A percentile compares a stretch with the other conserved stretches of the same genome.
phyloP scores from a whole-genome alignment of 177 flowering plant genomes.

The Vitis hybrid region DNA sequence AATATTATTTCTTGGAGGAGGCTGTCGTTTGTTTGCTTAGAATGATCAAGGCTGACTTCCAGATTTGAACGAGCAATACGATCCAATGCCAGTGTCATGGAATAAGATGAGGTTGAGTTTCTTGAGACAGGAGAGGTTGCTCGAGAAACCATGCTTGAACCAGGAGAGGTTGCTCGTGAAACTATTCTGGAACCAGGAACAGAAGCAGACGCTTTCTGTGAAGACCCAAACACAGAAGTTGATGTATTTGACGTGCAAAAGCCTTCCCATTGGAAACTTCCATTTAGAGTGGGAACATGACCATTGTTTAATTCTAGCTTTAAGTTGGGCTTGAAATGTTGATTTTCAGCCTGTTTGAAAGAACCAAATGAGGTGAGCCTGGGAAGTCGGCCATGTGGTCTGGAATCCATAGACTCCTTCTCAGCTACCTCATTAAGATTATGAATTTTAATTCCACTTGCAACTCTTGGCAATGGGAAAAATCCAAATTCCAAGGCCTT shows the following conservation, averaged over 20 bases:
- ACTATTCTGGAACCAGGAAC: constrained; percentile 34
- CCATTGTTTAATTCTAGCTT: constrained; percentile 17
- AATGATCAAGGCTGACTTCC: constrained; percentile 16
- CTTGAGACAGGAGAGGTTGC: constrained; percentile 16
- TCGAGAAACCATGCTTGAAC: too few relatives aligned
- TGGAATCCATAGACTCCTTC: constrained; percentile 18
- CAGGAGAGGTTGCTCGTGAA: constrained; percentile 38
- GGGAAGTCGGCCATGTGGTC: constrained; percentile 15
- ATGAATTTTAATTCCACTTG: neutral
- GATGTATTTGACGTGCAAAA: constrained; percentile 18
- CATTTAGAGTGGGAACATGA: constrained; percentile 10
- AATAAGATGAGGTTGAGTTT: constrained; percentile 30
- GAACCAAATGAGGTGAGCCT: constrained; percentile 25
- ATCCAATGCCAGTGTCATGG: constrained; percentile 22
- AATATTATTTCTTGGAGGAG: constrained; percentile 27
- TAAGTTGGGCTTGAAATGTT: constrained; percentile 15
- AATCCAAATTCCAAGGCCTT: constrained; percentile 21
- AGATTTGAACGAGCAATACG: constrained; percentile 16
- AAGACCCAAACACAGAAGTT: constrained; percentile 17
- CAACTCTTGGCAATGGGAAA: constrained; percentile 3
- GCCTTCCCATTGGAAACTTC: constrained; percentile 17
- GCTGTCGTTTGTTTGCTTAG: constrained; percentile 25
- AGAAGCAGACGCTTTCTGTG: constrained; percentile 27
- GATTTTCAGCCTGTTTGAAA: constrained; percentile 15
- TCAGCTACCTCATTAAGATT: constrained; percentile 14